Evolutionary conservation across 148 eudicot species (phyloP).

Genomic region (Rhododendron ferrugineum): DNA sequence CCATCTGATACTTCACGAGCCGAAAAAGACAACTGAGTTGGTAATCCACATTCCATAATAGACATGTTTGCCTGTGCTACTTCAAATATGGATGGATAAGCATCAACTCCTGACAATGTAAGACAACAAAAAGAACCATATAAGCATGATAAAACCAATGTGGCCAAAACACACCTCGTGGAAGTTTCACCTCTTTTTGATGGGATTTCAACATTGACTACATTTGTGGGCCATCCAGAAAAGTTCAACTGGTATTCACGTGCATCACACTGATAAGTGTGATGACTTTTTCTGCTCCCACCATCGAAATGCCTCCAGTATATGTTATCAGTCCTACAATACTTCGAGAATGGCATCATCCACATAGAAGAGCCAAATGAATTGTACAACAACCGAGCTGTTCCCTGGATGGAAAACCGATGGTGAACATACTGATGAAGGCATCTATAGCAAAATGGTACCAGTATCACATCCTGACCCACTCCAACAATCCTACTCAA

Average conservation of each 20-base stretch:
- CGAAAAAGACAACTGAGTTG: constrained; percentile 83
- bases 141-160: constrained; percentile 5
- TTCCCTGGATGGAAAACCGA: constrained; percentile 62
- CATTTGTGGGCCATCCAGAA: constrained; percentile 94
- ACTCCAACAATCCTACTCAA: neutral
- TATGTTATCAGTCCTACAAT: constrained; percentile 63
- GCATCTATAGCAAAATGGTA: constrained; percentile 2
- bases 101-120: constrained; percentile 44
- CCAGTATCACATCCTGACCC: neutral
- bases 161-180: neutral
- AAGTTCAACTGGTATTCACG: constrained; percentile 55
- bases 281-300: constrained; percentile 41
- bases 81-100: constrained; percentile 63
- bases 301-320: constrained; percentile 65
- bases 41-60: constrained; percentile 68
- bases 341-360: constrained; percentile 90
- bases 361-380: constrained; percentile 90
- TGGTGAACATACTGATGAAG: constrained; percentile 18
- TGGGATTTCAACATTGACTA: constrained; percentile 86
- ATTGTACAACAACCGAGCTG: constrained; percentile 93
- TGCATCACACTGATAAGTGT: constrained; percentile 61
- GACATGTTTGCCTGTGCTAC: constrained; percentile 46
- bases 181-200: constrained; percentile 45
- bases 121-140: constrained; percentile 5
- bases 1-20: constrained; percentile 92